Percentiles rank a stretch among this genome's conserved stretches.
These are phyloP conservation scores for Apiotrichum siamense DNA, from an alignment of 1,284 basidiomycete genomes.

Conservation along the genomic window DNA sequence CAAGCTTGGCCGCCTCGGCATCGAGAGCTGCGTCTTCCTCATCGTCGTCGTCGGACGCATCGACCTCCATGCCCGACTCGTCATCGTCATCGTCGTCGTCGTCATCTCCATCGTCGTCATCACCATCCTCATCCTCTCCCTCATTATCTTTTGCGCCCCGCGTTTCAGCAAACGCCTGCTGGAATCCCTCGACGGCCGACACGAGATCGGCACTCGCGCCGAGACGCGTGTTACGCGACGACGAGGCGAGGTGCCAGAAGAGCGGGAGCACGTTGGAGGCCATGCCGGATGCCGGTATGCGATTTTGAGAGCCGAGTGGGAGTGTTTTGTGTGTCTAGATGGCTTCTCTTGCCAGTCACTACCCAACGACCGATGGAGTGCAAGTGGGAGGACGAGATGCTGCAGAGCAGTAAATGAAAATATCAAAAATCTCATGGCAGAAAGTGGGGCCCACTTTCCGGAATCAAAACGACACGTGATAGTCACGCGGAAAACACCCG, in stretches of 20 bases:
- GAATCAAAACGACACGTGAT: too few relatives aligned
- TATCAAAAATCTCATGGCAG: too few relatives aligned
- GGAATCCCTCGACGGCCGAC: conserved; percentile 71
- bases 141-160: conserved; percentile 23
- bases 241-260: conserved; percentile 90
- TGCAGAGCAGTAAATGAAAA: too few relatives aligned
- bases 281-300: conserved; percentile 6
- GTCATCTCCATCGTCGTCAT: conserved; percentile 45
- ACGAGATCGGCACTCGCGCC: conserved; percentile 82
- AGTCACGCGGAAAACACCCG: too few relatives aligned
- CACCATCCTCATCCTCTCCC: conserved; percentile 27
- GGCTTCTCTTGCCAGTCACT: too few relatives aligned
- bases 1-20: not conserved
- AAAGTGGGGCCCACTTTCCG: too few relatives aligned
- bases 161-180: conserved; percentile 54
- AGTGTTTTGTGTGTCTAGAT: not conserved
- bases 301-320: not conserved
- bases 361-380: too few relatives aligned
- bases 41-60: conserved; percentile 45
- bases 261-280: conserved; percentile 61
- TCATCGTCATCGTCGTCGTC: conserved; percentile 52
- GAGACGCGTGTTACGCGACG: conserved; percentile 69
- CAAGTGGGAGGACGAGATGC: too few relatives aligned
- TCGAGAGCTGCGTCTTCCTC: not conserved
- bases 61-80: conserved; percentile 11